Percentiles rank a stretch among this genome's conserved stretches.
These are phyloP conservation scores for Amanita phalloides DNA, from an alignment of 768 basidiomycete genomes.

Conservation along the genomic window DNA sequence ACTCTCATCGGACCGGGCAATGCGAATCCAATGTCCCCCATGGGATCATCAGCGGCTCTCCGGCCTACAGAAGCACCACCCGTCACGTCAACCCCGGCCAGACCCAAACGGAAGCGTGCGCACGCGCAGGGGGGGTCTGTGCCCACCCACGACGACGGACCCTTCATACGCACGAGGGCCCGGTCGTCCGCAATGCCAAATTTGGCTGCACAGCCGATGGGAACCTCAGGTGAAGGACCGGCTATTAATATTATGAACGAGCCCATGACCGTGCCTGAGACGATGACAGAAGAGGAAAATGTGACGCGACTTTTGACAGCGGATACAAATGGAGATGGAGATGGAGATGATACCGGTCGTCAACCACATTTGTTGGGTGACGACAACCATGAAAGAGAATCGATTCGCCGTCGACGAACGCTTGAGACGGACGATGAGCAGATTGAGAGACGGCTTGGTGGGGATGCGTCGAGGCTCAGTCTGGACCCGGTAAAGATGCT, in stretches of 20 bases:
- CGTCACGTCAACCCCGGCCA: neutral
- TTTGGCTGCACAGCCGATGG: neutral
- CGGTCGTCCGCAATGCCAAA: constrained; percentile 13
- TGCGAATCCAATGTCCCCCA: neutral
- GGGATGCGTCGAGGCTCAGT: neutral
- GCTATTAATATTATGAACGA: neutral
- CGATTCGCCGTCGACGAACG: neutral
- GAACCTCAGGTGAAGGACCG: neutral
- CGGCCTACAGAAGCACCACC: neutral
- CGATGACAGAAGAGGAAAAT: constrained; percentile 16
- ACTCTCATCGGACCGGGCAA: constrained; percentile 4
- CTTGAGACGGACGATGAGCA: constrained; percentile 2
- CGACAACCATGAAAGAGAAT: no score
- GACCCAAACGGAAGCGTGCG: neutral
- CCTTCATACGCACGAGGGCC: constrained; percentile 23
- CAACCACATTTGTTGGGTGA: no score
- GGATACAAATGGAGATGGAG: constrained; percentile 2
- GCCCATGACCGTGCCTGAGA: constrained; percentile 9
- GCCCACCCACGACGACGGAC: constrained; percentile 9
- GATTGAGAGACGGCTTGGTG: neutral
- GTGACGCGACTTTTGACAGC: constrained; percentile 18
- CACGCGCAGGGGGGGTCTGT: neutral
- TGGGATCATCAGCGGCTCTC: neutral
- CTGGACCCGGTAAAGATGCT: neutral
- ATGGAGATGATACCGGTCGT: neutral